Percentiles rank a stretch among this genome's conserved stretches.
phyloP scores from a whole-genome alignment of 2,329 filamentous ascomycete species.

The Colletotrichum australisinense region DNA sequence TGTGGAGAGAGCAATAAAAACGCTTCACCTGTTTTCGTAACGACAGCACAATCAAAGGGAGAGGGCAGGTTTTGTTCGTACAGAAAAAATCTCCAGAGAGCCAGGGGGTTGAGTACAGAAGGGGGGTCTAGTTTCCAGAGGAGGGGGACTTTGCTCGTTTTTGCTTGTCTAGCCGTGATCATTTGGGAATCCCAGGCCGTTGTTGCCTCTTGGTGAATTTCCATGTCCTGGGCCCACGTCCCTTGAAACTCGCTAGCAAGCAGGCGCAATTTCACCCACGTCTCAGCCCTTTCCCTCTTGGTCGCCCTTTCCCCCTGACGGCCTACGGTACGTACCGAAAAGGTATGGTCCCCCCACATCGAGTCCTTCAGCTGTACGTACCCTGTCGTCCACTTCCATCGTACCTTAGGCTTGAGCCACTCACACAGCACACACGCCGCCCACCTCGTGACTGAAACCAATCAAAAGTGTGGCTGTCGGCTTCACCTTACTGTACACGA shows the following conservation, averaged over 20 bases:
- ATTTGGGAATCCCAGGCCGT: slow-evolving; percentile 23
- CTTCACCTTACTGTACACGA: background rate
- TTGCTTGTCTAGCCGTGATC: slow-evolving; percentile 2
- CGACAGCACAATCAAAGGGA: slow-evolving; percentile 32
- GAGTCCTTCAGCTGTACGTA: too few relatives aligned
- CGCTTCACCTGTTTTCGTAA: slow-evolving; percentile 37
- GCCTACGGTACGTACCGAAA: background rate
- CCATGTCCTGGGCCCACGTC: slow-evolving; percentile 41
- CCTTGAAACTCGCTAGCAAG: slow-evolving; percentile 67
- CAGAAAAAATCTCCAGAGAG: slow-evolving; percentile 3
- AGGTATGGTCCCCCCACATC: too few relatives aligned
- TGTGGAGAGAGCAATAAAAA: slow-evolving; percentile 31
- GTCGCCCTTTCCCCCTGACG: slow-evolving; percentile 8
- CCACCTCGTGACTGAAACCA: background rate
- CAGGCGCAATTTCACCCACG: slow-evolving; percentile 60
- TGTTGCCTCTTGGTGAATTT: slow-evolving; percentile 13
- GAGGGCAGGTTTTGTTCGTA: slow-evolving; percentile 29
- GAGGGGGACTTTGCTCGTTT: background rate
- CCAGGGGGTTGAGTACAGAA: background rate
- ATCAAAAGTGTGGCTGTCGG: background rate
- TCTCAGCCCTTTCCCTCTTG: slow-evolving; percentile 53
- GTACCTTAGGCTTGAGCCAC: background rate
- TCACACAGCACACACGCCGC: background rate
- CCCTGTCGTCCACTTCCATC: too few relatives aligned
- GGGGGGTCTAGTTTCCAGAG: background rate